Evolutionary conservation across 225 moss, liverwort and hornwort genomes (phyloP).

Genomic region (Straminergon stramineum): DNA sequence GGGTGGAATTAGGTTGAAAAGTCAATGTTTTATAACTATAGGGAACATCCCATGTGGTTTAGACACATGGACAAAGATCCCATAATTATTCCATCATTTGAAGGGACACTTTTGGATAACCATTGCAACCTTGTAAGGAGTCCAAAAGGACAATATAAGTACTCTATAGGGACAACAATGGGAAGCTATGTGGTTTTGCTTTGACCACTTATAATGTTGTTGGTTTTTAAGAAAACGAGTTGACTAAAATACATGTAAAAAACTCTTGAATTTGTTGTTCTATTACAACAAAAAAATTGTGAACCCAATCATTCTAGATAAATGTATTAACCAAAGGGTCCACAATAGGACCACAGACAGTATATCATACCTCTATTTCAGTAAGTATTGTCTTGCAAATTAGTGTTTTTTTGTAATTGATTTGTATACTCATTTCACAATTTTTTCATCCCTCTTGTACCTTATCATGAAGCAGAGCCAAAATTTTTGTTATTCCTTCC

Average conservation of each 20-base stretch:
- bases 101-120: not conserved
- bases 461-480: not conserved
- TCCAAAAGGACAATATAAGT: not conserved
- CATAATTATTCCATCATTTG: not conserved
- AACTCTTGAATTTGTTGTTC: not conserved
- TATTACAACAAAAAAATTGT: not conserved
- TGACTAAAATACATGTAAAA: not conserved
- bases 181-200: not conserved
- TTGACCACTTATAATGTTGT: too few species aligned
- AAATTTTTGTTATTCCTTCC: not conserved
- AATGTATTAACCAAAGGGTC: rapidly evolving
- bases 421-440: not conserved
- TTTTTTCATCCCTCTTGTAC: not conserved
- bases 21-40: not conserved
- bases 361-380: not conserved
- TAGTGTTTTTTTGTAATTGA: not conserved
- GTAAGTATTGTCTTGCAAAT: rapidly evolving
- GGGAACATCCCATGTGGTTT: rapidly evolving
- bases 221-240: rapidly evolving
- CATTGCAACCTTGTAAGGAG: rapidly evolving
- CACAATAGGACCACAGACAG: not conserved
- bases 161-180: not conserved
- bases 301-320: rapidly evolving
- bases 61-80: too few species aligned
- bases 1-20: not conserved